Evolutionary conservation across 2,329 filamentous ascomycete species (phyloP).

Genomic region (Colletotrichum agaves): DNA sequence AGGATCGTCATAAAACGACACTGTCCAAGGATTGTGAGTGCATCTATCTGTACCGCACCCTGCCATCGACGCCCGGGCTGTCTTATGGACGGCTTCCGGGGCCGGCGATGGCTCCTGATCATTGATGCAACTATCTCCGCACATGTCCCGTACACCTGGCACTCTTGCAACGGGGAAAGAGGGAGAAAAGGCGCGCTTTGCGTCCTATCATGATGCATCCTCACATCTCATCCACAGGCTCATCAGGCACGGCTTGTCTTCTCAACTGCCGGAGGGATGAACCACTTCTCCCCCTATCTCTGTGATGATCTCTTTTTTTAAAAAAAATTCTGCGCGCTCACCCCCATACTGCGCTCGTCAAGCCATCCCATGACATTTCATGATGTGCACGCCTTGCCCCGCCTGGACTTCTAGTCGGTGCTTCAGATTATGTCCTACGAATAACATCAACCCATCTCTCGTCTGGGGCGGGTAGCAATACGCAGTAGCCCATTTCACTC

Average conservation of each 20-base stretch:
- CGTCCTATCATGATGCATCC: constrained; percentile 9
- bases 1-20: constrained; percentile 27
- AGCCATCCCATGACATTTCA: background rate
- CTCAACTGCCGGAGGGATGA: background rate
- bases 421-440: background rate
- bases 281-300: background rate
- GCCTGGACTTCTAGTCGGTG: too few species aligned
- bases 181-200: background rate
- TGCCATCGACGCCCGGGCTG: background rate
- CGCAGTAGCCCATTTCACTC: too few species aligned
- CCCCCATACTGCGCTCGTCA: too few species aligned
- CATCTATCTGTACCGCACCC: background rate
- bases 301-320: background rate
- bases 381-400: too few species aligned
- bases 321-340: too few species aligned
- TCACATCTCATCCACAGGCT: constrained; percentile 15
- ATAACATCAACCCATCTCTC: constrained; percentile 6
- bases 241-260: constrained; percentile 20
- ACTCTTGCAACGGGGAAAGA: background rate
- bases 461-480: too few species aligned
- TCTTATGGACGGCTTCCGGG: constrained; percentile 15
- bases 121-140: background rate
- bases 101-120: constrained; percentile 1
- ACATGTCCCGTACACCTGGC: background rate
- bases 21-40: background rate